These are phyloP conservation scores for Aspergillus sclerotialis DNA, from an alignment of 2,329 filamentous ascomycete species.

Conservation along the genomic window DNA sequence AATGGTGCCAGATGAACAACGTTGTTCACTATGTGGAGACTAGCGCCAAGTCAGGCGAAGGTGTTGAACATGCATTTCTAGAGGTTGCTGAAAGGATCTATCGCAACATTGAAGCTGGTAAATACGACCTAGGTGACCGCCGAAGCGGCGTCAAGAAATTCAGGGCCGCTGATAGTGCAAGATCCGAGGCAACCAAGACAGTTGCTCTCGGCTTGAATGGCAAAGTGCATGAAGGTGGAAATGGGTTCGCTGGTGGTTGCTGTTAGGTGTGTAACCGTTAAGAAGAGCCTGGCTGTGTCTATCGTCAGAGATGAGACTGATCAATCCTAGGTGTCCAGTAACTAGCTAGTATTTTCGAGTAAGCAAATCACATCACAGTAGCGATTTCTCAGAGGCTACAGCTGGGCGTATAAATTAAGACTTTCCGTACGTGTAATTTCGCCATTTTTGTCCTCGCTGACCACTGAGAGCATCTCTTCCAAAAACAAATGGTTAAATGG, in stretches of 20 bases:
- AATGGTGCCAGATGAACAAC: slow-evolving; percentile 79
- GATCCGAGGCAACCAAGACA: slow-evolving; percentile 29
- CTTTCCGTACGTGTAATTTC: too few relatives aligned
- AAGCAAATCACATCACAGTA: too few relatives aligned
- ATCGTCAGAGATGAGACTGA: too few relatives aligned
- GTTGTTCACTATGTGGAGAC: slow-evolving; percentile 95
- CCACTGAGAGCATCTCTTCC: too few relatives aligned
- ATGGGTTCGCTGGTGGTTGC: slow-evolving; percentile 29
- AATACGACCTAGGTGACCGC: slow-evolving; percentile 89
- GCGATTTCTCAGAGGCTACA: too few relatives aligned
- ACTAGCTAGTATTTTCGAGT: too few relatives aligned
- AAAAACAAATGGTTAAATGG: background rate
- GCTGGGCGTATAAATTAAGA: too few relatives aligned
- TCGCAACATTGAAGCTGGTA: slow-evolving; percentile 90
- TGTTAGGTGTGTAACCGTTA: slow-evolving; percentile 22
- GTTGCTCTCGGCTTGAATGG: slow-evolving; percentile 41
- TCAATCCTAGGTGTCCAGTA: too few relatives aligned
- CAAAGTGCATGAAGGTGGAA: slow-evolving; percentile 37
- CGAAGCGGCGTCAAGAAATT: slow-evolving; percentile 78
- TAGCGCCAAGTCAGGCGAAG: slow-evolving; percentile 88
- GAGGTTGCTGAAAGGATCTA: slow-evolving; percentile 93
- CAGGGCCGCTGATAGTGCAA: slow-evolving; percentile 33
- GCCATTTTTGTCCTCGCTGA: too few relatives aligned
- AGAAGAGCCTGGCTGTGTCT: too few relatives aligned
- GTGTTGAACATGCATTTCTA: slow-evolving; percentile 87